phyloP scores from a whole-genome alignment of 306 rosid genomes.

The Vigna trinervia region DNA sequence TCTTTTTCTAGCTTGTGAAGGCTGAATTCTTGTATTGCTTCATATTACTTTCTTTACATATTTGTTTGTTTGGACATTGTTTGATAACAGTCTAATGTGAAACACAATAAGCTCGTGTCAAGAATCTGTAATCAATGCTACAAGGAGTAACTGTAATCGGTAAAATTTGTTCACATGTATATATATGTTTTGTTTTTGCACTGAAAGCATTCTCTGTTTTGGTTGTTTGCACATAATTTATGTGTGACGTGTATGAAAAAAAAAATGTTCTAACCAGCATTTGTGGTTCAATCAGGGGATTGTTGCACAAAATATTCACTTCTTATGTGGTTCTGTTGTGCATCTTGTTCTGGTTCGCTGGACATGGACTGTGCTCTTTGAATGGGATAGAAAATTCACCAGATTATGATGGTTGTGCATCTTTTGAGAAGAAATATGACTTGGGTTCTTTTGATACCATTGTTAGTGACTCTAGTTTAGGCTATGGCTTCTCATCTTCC shows the following conservation, averaged over 20 bases:
- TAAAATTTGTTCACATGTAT: constrained; percentile 22
- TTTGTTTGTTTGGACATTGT: constrained; percentile 14
- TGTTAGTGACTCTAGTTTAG: constrained; percentile 49
- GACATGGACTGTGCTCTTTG: constrained; percentile 55
- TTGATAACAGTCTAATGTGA: constrained; percentile 33
- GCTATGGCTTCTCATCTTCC: constrained; percentile 44
- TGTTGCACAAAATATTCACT: constrained; percentile 47
- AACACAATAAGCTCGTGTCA: constrained; percentile 11
- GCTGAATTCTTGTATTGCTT: constrained; percentile 35
- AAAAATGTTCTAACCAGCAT: constrained; percentile 33
- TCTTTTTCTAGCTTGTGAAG: constrained; percentile 39
- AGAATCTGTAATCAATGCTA: constrained; percentile 35
- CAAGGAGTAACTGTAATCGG: constrained; percentile 29
- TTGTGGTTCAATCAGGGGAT: constrained; percentile 65
- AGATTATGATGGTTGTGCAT: constrained; percentile 58
- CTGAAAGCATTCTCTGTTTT: constrained; percentile 12
- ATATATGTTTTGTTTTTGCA: not conserved
- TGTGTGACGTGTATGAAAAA: not conserved
- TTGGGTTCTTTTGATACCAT: constrained; percentile 44
- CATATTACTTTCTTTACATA: constrained; percentile 11
- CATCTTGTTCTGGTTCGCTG: constrained; percentile 50
- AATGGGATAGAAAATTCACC: constrained; percentile 55
- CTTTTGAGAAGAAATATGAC: constrained; percentile 49
- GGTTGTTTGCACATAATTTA: constrained; percentile 35
- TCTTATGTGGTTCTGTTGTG: constrained; percentile 61